Conservation (phyloP, 768 basidiomycete genomes). For the Trametes sanguinea region DNA sequence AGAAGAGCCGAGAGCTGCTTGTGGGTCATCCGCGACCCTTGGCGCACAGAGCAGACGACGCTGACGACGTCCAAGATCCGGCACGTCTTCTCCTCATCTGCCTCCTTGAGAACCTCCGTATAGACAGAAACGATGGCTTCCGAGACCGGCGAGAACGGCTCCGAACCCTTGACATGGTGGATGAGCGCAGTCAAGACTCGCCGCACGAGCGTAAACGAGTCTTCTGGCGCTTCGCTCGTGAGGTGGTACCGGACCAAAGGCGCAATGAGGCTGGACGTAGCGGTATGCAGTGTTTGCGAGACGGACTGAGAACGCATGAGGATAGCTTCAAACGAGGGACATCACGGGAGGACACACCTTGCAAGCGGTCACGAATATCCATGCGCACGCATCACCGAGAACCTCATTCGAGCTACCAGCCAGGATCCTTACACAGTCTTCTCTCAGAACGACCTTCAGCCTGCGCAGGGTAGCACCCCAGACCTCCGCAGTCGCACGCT, state of each 20-base stretch:
- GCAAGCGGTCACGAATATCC: constrained; percentile 78
- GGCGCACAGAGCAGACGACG: constrained; percentile 61
- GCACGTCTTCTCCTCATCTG: constrained; percentile 42
- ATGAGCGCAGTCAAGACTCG: constrained; percentile 77
- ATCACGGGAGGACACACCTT: constrained; percentile 49
- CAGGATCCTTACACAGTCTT: constrained; percentile 58
- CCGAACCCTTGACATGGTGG: constrained; percentile 76
- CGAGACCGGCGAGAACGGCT: constrained; percentile 59
- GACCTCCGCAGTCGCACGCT: constrained; percentile 79
- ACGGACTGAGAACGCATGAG: constrained; percentile 55
- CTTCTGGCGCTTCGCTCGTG: constrained; percentile 38
- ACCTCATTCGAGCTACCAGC: constrained; percentile 43
- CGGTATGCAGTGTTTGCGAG: constrained; percentile 79
- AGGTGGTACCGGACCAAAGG: constrained; percentile 62
- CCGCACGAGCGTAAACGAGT: constrained; percentile 59
- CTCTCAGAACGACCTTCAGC: constrained; percentile 61
- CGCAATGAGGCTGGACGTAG: constrained; percentile 60
- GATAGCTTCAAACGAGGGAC: background rate
- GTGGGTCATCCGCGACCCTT: constrained; percentile 63
- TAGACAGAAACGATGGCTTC: constrained; percentile 53
- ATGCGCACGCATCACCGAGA: constrained; percentile 66
- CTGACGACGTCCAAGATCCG: constrained; percentile 58
- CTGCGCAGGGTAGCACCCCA: constrained; percentile 81
- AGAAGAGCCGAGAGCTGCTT: constrained; percentile 41
- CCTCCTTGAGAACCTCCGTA: constrained; percentile 18